Base-by-base conservation (phyloP, 495 filamentous ascomycete species). In the Penicillium riverlandense region DNA sequence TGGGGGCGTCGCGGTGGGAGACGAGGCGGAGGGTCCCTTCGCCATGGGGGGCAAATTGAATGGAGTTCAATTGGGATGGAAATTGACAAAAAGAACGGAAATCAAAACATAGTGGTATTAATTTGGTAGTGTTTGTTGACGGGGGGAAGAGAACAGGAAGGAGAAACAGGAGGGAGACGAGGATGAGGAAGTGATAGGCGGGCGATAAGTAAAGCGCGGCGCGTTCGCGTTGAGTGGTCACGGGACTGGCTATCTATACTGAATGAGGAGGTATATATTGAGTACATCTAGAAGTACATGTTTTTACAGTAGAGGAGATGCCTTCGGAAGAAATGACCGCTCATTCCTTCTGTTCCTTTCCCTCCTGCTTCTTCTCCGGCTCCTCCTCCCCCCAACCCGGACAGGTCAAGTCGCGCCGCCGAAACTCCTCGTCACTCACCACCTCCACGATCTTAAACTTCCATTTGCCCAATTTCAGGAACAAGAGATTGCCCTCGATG, bases 401-500 rank as follows among this genome's bases (percentile, higher is more conserved):
- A 33, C 62, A 65, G n/a, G 55, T 65, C 16, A 74, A 48, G 0
- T 71, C 71, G 36, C 53, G 46, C 31, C 55, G 44, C 30, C 66
- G 66, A 47, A 71, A 95, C 39, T 86, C 80, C 45, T 83, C 74
- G 55, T 94, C 86, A 47, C 72, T 72, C 11, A 94, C 69, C 47
- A 95, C 73, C 49, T 82, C 67, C 38, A 94, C 71, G 37, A 90
- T 64, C 40, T 82, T 79, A 30, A 92, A 64, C 56, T 89, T 90
- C 74, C 85, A 84, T 63, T 95, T 95, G 29, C 88, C 88, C 29
- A 77, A 62, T 51, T 88, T 77, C 14, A 95, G 62, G 45, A 94
- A 75, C 35, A 95, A 57, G 6, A 83, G 48, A 33, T 78, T 66
- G 30, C 65, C 80, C 33, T 82, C 78, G 12, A 86, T 70, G 14